Percentiles rank a stretch among this genome's conserved stretches.
Conservation (phyloP, 2,329 filamentous ascomycete species). For the Saccharata proteae region DNA sequence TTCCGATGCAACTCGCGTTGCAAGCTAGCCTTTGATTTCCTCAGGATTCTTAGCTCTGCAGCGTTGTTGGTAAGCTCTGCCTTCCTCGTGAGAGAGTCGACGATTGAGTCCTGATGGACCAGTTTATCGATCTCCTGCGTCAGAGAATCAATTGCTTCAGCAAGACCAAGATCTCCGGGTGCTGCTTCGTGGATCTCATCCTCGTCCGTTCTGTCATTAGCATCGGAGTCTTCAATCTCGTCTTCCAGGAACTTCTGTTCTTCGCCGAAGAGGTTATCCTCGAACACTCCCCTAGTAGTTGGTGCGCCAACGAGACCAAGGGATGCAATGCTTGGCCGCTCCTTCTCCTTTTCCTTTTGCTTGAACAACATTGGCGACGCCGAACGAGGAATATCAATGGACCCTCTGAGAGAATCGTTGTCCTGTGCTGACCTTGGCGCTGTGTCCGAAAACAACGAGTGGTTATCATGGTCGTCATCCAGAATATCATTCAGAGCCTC, state of each 20-base stretch:
- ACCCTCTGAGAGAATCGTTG: conserved; percentile 50
- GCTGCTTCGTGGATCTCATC: conserved; percentile 90
- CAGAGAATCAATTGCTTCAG: conserved; percentile 83
- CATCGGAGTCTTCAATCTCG: conserved; percentile 63
- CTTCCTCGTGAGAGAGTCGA: conserved; percentile 84
- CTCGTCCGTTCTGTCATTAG: conserved; percentile 48
- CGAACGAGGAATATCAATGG: conserved; percentile 43
- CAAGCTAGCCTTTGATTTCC: conserved; percentile 87
- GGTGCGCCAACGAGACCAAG: conserved; percentile 80
- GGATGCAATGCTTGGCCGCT: conserved; percentile 80
- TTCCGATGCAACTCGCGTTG: conserved; percentile 87
- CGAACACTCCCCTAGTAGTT: conserved; percentile 82
- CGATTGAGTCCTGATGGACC: conserved; percentile 73
- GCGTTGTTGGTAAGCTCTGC: conserved; percentile 96
- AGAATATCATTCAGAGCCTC: conserved; percentile 86
- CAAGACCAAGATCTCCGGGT: conserved; percentile 82
- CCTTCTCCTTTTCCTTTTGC: conserved; percentile 32
- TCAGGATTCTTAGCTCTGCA: conserved; percentile 79
- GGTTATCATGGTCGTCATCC: conserved; percentile 56
- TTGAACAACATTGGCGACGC: conserved; percentile 32
- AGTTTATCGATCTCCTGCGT: conserved; percentile 85
- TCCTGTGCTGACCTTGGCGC: conserved; percentile 42
- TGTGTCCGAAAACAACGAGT: conserved; percentile 50
- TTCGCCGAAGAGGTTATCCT: conserved; percentile 84
- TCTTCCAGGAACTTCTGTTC: conserved; percentile 77